Percentiles rank a stretch among this genome's conserved stretches.
phyloP scores from a whole-genome alignment of 2,329 filamentous ascomycete genomes.

The Huntiella moniliformis region DNA sequence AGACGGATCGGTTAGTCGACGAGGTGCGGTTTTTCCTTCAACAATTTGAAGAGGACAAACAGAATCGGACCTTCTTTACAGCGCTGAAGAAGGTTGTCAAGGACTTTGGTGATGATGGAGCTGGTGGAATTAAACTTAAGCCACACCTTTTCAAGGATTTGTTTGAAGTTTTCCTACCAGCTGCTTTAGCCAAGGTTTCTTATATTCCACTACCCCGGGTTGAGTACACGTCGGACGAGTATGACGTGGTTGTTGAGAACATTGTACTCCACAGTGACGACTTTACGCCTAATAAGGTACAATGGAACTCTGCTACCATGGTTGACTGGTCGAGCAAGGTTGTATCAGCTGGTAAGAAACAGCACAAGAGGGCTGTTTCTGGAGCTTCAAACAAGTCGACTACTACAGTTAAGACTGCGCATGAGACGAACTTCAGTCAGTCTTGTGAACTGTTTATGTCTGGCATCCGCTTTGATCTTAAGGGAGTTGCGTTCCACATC shows the following conservation, averaged over 20 bases:
- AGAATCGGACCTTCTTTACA: constrained; percentile 64
- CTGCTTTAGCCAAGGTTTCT: constrained; percentile 61
- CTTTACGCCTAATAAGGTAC: constrained; percentile 78
- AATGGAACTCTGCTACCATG: constrained; percentile 83
- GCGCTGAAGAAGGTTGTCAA: constrained; percentile 71
- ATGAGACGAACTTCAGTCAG: not conserved
- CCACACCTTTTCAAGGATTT: constrained; percentile 80
- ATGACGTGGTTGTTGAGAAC: constrained; percentile 87
- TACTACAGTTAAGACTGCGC: not conserved
- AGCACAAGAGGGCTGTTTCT: constrained; percentile 37
- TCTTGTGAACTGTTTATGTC: constrained; percentile 45
- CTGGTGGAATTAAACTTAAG: constrained; percentile 80
- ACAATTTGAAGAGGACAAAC: constrained; percentile 74
- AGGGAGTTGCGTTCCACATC: constrained; percentile 83
- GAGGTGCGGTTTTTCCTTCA: constrained; percentile 78
- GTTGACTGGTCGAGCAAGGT: constrained; percentile 89
- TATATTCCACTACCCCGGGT: constrained; percentile 91
- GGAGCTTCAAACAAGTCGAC: not conserved
- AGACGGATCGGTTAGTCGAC: constrained; percentile 72
- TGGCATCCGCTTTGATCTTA: constrained; percentile 81
- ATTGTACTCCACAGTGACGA: constrained; percentile 92
- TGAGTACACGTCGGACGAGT: constrained; percentile 67
- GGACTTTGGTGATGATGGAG: constrained; percentile 68
- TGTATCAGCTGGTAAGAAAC: constrained; percentile 61
- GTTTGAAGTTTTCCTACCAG: constrained; percentile 68